Evolutionary conservation across 129 eudicot species (phyloP).

Genomic region (Rutidosis leptorrhynchoides): DNA sequence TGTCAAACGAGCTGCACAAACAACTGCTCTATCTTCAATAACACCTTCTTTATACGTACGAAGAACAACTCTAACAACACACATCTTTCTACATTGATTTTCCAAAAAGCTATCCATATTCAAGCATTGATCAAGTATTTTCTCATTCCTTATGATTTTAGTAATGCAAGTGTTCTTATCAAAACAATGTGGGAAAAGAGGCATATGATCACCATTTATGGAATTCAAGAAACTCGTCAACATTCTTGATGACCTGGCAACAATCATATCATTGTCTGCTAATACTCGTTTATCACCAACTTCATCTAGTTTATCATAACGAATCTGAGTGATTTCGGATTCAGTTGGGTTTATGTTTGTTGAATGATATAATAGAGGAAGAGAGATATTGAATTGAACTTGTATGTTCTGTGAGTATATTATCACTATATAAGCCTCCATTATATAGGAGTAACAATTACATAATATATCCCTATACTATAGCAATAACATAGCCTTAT

Average conservation of each 20-base stretch:
- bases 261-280: slow-evolving; percentile 21
- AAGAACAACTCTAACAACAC: slow-evolving; percentile 65
- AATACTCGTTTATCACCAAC: slow-evolving; percentile 17
- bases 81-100: slow-evolving; percentile 28
- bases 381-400: no score
- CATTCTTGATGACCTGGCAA: slow-evolving; percentile 54
- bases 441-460: no score
- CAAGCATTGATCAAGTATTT: slow-evolving; percentile 31
- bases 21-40: slow-evolving; percentile 86
- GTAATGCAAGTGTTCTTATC: slow-evolving; percentile 32
- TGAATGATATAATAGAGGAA: no score
- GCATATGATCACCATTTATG: slow-evolving; percentile 38
- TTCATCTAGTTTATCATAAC: slow-evolving; percentile 20
- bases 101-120: slow-evolving; percentile 17
- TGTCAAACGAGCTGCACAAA: slow-evolving; percentile 70
- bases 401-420: no score
- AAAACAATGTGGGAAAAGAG: slow-evolving; percentile 39
- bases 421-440: no score
- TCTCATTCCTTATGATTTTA: slow-evolving; percentile 48
- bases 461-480: no score
- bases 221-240: slow-evolving; percentile 37
- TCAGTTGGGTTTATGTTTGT: slow-evolving; percentile 12
- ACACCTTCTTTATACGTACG: slow-evolving; percentile 71
- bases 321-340: slow-evolving; percentile 16
- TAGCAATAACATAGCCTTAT: no score